Conservation (phyloP, 176 grass and related monocot species). For the Bonia amplexicaulis region DNA sequence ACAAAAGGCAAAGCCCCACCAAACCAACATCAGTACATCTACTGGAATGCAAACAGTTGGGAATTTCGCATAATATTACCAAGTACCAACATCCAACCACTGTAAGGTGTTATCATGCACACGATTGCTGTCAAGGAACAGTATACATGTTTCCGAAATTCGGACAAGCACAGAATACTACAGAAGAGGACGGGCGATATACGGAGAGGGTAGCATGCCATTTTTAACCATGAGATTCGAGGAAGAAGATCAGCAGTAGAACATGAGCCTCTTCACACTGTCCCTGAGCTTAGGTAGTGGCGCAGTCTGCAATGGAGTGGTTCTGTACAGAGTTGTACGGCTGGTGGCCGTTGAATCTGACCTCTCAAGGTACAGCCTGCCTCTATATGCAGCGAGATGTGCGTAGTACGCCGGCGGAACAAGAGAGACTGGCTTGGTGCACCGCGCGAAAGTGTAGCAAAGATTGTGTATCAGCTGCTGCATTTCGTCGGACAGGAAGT, state of each 20-base stretch:
- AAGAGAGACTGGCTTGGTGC: constrained; percentile 84
- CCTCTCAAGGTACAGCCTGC: constrained; percentile 84
- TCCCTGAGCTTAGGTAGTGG: constrained; percentile 84
- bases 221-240: not conserved
- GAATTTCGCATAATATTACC: constrained; percentile 18
- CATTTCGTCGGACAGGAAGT: constrained; percentile 75
- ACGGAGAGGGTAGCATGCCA: not conserved
- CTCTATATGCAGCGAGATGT: constrained; percentile 86
- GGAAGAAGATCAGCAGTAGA: constrained; percentile 65
- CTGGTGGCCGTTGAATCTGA: constrained; percentile 36
- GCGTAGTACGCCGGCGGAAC: constrained; percentile 88
- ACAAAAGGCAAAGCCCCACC: not conserved
- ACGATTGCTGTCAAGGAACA: constrained; percentile 15
- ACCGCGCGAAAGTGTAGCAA: constrained; percentile 88
- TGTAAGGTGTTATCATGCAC: constrained; percentile 9
- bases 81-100: constrained; percentile 13
- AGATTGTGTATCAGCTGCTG: constrained; percentile 83
- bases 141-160: constrained; percentile 39
- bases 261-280: constrained; percentile 87
- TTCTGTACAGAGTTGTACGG: constrained; percentile 46
- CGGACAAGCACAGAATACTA: constrained; percentile 12
- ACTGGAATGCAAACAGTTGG: not conserved
- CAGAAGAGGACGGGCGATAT: not conserved
- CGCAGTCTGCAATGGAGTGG: constrained; percentile 48
- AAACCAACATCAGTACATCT: not conserved